Conservation (phyloP, 306 rosid species). For the Delonix regia region DNA sequence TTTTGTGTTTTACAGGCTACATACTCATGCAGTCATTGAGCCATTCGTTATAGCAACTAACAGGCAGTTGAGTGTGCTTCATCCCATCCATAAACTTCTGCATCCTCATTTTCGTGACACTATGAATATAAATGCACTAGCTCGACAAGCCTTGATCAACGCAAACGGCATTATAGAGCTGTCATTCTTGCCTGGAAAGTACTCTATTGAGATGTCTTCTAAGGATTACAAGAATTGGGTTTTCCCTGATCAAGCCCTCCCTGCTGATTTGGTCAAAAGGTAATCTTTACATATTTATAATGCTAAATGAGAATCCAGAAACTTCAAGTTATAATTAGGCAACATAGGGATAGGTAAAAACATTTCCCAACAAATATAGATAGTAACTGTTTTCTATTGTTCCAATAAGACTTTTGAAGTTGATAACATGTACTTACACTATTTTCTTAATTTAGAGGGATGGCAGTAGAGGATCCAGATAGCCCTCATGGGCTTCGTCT, state of each 20-base stretch:
- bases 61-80: slow-evolving; percentile 45
- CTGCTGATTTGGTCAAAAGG: slow-evolving; percentile 53
- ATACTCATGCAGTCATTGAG: slow-evolving; percentile 77
- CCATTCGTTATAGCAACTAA: slow-evolving; percentile 58
- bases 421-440: not conserved
- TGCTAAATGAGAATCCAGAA: not conserved
- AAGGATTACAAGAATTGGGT: slow-evolving; percentile 45
- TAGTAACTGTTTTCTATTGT: too few relatives aligned
- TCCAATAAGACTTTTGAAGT: not conserved
- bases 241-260: slow-evolving; percentile 49
- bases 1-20: slow-evolving; percentile 45
- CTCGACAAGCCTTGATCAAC: slow-evolving; percentile 41
- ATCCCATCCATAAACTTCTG: slow-evolving; percentile 44
- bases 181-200: slow-evolving; percentile 38
- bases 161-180: slow-evolving; percentile 44
- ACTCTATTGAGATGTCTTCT: slow-evolving; percentile 48
- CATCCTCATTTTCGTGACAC: slow-evolving; percentile 52
- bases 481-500: slow-evolving; percentile 64
- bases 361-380: too few relatives aligned
- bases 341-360: not conserved
- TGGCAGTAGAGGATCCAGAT: slow-evolving; percentile 59
- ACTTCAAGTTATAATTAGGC: not conserved
- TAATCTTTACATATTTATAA: too few relatives aligned
- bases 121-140: slow-evolving; percentile 49
- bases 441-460: slow-evolving; percentile 52